Evolutionary conservation across 352 stramenopile genomes (phyloP), one percentile per base, ranked within the genome.

Genomic region (Phytophthora cactorum): DNA sequence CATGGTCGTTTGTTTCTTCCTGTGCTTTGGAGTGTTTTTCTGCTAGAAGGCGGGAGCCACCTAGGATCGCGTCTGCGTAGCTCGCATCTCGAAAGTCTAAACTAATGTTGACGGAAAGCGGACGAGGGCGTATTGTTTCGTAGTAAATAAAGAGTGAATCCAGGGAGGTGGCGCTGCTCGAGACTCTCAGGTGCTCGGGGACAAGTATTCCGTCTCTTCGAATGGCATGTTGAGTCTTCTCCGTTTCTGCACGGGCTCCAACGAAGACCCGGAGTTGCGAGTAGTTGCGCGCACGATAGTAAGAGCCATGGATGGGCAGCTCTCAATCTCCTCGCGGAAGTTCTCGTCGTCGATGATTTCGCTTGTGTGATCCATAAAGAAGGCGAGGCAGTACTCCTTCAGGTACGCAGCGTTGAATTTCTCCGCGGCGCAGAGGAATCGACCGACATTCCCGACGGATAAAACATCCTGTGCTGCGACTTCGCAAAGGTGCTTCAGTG

Each of bases 391-490:
- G 64, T 81, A 88, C 41, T 96, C 88, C 61, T 93, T 92, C 62
- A 96, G 60, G 64, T 84, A 95, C 58, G 73, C 68, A n/a, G 88
- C 88, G 55, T 93, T 91, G 75, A 90, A 93, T 52, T 91, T 92
- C 60, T 93, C 86, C 17, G 88, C 86, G 32, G 88, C 88, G 64
- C 74, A 90, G 47, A 96, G 68, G 32, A 96, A 92, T 29, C 82
- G 79, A n/a, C 82, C 84, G 50, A 93, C 67, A 51, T 93, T 93
- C 60, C 75, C 84, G 56, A 92, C 76, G 44, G 78, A 86, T 38
- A 96, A 60, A 44, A 92, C 73, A 27, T 92, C 82, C 38, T 86
- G 74, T 28, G 88, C 84, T 41, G 87, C 79, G 14, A 92, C 70
- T 59, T 96, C 88, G 47, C 88, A 96, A 14, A 92, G 66, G 12